phyloP scores from a whole-genome alignment of 495 filamentous ascomycete genomes.

The Articulospora tetracladia region DNA sequence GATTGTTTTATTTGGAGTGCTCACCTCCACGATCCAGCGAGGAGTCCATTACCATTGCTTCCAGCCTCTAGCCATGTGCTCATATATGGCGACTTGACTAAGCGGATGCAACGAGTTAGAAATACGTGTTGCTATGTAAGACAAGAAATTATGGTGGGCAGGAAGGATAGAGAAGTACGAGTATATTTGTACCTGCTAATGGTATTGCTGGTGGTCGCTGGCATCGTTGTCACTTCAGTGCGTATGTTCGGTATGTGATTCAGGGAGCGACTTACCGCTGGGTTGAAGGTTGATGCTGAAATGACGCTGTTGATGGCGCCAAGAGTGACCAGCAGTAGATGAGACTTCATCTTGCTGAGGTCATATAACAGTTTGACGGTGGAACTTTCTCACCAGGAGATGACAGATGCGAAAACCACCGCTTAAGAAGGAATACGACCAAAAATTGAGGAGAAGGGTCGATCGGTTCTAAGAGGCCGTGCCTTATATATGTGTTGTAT shows the following conservation, averaged over 20 bases:
- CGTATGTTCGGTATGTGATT: too few species aligned
- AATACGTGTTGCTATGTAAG: neutral
- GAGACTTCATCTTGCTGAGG: neutral
- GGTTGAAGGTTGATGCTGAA: neutral
- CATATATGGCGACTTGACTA: conserved; percentile 76
- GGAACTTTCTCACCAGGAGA: too few species aligned
- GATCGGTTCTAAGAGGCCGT: too few species aligned
- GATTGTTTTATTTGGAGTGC: too few species aligned
- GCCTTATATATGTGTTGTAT: too few species aligned
- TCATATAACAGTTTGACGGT: too few species aligned
- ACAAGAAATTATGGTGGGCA: too few species aligned
- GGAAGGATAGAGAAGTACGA: too few species aligned
- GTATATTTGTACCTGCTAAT: neutral
- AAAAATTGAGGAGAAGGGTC: too few species aligned
- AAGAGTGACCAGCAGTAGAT: neutral
- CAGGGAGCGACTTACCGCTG: neutral
- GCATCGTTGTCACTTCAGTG: neutral
- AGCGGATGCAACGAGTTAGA: neutral
- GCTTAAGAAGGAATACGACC: too few species aligned
- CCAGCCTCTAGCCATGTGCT: conserved; percentile 73
- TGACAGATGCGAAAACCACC: too few species aligned
- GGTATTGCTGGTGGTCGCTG: neutral
- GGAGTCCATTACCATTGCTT: conserved; percentile 68
- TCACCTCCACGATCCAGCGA: conserved; percentile 59
- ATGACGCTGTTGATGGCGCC: neutral